Evolutionary conservation across 1,139 yeast species (phyloP).

Genomic region (Chernovozyma sophiae-reginae): DNA sequence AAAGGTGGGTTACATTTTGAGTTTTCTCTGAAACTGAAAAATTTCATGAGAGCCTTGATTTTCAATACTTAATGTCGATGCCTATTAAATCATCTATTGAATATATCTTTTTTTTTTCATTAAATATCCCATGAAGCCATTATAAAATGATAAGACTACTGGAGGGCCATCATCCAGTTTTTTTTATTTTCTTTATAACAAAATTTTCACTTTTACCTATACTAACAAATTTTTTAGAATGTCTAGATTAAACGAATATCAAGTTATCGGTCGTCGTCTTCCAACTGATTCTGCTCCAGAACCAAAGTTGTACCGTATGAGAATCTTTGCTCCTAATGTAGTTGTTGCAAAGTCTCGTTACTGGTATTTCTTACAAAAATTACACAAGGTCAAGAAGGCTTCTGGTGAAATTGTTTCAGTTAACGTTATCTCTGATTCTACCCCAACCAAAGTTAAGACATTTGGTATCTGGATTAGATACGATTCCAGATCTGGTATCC

Average conservation of each 20-base stretch:
- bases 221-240: conserved; percentile 22
- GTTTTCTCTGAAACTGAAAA: too few species aligned
- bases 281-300: conserved; percentile 99
- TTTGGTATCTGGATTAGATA: conserved; percentile 99
- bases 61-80: too few species aligned
- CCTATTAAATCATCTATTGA: too few species aligned
- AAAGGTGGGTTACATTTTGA: too few species aligned
- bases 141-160: too few species aligned
- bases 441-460: conserved; percentile 99
- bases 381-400: conserved; percentile 99
- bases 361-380: conserved; percentile 99
- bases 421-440: conserved; percentile 87
- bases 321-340: conserved; percentile 98
- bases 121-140: too few species aligned
- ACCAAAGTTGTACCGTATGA: conserved; percentile 99
- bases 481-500: conserved; percentile 99
- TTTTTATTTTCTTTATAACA: neutral
- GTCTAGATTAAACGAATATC: conserved; percentile 98
- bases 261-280: conserved; percentile 99
- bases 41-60: too few species aligned
- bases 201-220: neutral
- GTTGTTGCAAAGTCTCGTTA: conserved; percentile 99
- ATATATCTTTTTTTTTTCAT: too few species aligned
- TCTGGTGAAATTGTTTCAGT: conserved; percentile 98
- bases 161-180: too few species aligned